Conservation (phyloP, 495 filamentous ascomycete species). For the Talaromyces thailandensis region DNA sequence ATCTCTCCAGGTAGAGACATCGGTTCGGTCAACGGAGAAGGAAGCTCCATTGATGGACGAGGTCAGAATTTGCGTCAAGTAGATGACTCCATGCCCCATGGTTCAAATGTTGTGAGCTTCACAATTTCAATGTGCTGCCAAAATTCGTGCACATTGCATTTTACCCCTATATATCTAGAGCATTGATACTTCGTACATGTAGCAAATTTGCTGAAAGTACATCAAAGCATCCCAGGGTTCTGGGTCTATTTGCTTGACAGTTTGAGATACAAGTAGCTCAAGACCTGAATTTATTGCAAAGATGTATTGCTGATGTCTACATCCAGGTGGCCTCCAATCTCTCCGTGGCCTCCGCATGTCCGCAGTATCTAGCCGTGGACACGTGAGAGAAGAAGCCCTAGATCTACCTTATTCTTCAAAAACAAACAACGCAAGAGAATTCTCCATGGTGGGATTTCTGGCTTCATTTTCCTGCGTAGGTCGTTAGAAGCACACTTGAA, state of each 20-base stretch:
- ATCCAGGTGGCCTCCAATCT: background rate
- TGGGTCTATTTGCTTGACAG: no score
- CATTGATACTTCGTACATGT: background rate
- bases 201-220: background rate
- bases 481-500: no score
- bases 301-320: background rate
- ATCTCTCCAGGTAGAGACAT: background rate
- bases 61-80: background rate
- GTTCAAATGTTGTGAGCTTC: background rate
- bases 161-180: no score
- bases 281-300: background rate
- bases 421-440: no score
- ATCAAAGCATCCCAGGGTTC: background rate
- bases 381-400: background rate
- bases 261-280: no score
- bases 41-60: background rate
- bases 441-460: no score
- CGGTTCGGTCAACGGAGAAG: background rate
- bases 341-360: background rate
- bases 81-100: background rate
- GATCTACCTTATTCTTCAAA: no score
- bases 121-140: background rate
- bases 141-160: background rate
- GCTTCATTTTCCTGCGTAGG: no score
- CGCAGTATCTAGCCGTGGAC: background rate